Base-by-base conservation (phyloP, 2,329 filamentous ascomycete genomes). In the Aspergillus oerlinghausenensis region DNA sequence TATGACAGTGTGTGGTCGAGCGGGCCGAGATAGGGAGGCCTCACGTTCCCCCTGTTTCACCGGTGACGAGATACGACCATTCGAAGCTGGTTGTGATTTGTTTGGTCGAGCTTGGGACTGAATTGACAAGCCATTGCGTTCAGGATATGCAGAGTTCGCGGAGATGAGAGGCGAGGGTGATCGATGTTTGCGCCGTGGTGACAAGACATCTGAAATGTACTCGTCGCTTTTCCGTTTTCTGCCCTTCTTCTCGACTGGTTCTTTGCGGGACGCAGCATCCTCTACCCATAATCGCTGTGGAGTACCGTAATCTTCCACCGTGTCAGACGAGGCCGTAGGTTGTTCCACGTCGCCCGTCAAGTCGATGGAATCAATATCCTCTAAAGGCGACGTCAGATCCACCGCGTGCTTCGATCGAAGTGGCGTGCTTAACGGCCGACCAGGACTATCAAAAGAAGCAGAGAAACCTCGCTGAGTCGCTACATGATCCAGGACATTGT, bases 141-240 rank as follows among this genome's bases (percentile, higher is more conserved):
- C 47, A 45, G 54, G 47, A 14, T 50, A 51, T 11, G 55, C 32
- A 32, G 56, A 40, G 23, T 45, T 17, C 6, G 43, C 21, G 23
- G 23, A 23, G 6, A 26, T 19, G 3, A 47, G 43, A 7, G 43
- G 43, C 11, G 23, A 60, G 19, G 64, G 63, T n/a, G 63, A 68
- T 42, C 64, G 65, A 11, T 62, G 55, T 55, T 65, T 69, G 3
- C 69, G 70, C n/a, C 61, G 67, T 2, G 73, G 68, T 2, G 71
- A 73, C 5, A 66, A 56, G 23, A 75, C 64, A 55, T 77, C 74
- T 5, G 69, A 72, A 40, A 70, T 67, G 55, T 77, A 76, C 56
- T 80, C 79, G 23, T 79, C 73, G 58, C 78, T 80, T 63, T 79
- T 80, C 51, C 79, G 70, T 63, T 80, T 81, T 63, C 75, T 79